Evolutionary conservation across 805 yeast genomes (phyloP), one percentile per base, ranked within the genome.

Genomic region (Metschnikowia gelsemii): DNA sequence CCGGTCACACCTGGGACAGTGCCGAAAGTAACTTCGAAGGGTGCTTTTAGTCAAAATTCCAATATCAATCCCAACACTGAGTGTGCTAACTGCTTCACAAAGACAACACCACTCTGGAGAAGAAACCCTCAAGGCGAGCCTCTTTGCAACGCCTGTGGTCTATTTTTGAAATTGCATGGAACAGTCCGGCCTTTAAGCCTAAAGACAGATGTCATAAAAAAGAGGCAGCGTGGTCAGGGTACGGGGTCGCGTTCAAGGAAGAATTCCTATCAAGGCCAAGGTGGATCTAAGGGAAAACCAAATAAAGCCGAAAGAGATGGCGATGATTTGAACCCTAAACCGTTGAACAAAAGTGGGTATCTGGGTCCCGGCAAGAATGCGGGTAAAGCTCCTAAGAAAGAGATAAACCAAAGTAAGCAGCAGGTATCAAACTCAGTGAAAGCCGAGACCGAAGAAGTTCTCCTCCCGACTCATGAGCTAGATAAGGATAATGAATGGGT

Each of bases 61-160:
- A 34, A 20, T 22, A 3, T 28, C 18, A 16, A 32, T 16, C 38
- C 43, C 16, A 42, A 54, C 25, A 57, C 60, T 4, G 57, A 66
- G 21, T 91, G 98, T 63, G 82, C 91, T 13, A 91, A 91, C 64
- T 91, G 99, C 63, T 82, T 84, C 56, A 91, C 99, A 0, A 80
- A 76, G 49, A 89, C 95, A 13, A 91, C 99, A 0, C 99, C 99
- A 1, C 63, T 91, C 13, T 91, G 99, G 99, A 72, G 99, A 53
- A 73, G 97, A 36, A 87, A 88, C 54, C 89, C 95, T 0, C 87
- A 86, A 45, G 97, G 97, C 2, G 84, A 87, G 56, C 95, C 96
- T 0, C 68, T 91, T 45, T 91, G 98, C 66, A 91, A 91, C 62
- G 98, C 99, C 16, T 51, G 56, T 38, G 56, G 56, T 5, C 42